phyloP scores from a whole-genome alignment of 148 eudicot species.

The Agrostemma githago region DNA sequence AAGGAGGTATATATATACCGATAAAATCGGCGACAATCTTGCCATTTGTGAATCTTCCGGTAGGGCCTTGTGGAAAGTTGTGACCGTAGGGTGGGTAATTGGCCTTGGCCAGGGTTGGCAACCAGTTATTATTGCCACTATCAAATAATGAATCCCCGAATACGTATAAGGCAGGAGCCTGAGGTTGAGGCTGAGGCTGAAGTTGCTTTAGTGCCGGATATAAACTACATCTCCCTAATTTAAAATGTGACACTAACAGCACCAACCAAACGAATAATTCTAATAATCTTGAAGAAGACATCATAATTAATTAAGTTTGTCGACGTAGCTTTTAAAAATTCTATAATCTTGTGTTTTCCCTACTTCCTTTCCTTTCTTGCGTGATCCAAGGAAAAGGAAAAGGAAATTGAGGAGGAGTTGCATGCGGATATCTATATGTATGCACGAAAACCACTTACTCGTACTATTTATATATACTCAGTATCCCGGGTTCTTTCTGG shows the following conservation, averaged over 20 bases:
- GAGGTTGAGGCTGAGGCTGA: not conserved
- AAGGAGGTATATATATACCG: conserved; percentile 26
- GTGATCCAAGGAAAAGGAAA: not conserved
- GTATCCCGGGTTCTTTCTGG: too few relatives aligned
- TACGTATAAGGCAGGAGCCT: conserved; percentile 55
- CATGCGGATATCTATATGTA: not conserved
- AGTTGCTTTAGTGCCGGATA: not conserved
- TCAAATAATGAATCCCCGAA: conserved; percentile 71
- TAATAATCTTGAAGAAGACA: not conserved
- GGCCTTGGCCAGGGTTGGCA: conserved; percentile 60
- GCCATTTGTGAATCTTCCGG: conserved; percentile 76
- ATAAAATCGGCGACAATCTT: conserved; percentile 60
- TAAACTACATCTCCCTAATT: not conserved
- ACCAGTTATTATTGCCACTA: conserved; percentile 60
- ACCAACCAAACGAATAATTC: not conserved
- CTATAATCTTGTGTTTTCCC: not conserved
- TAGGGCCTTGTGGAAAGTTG: conserved; percentile 44
- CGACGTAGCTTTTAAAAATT: not conserved
- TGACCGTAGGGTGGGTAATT: conserved; percentile 61
- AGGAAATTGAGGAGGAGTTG: not conserved
- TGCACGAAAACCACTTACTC: not conserved
- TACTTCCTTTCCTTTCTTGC: not conserved
- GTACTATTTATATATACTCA: too few relatives aligned
- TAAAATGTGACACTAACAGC: not conserved
- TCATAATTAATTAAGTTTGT: not conserved